A percentile compares a stretch with the other conserved stretches of the same genome.
Evolutionary conservation across 2,329 filamentous ascomycete genomes (phyloP).

Genomic region (Teratosphaeria pseudoeucalypti): DNA sequence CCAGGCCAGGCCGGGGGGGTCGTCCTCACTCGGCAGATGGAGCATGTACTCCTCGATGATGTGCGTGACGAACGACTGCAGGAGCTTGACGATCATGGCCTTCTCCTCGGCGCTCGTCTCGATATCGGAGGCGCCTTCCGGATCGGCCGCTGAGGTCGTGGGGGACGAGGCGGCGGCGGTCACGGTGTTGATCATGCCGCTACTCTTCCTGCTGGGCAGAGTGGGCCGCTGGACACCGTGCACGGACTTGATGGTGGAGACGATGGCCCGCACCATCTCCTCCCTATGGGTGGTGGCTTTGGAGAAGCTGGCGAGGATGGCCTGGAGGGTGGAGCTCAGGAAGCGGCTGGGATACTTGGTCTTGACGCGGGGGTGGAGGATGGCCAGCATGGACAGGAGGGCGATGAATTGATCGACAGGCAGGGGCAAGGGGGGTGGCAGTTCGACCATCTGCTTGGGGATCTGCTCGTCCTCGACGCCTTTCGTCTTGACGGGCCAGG

Average conservation of each 20-base stretch:
- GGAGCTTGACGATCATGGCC: slow-evolving; percentile 51
- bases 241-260: slow-evolving; percentile 60
- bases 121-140: slow-evolving; percentile 39
- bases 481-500: slow-evolving; percentile 19
- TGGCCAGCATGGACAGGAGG: slow-evolving; percentile 60
- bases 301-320: slow-evolving; percentile 58
- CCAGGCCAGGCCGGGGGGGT: slow-evolving; percentile 42
- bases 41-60: slow-evolving; percentile 64
- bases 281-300: slow-evolving; percentile 44
- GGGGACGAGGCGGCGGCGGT: slow-evolving; percentile 9
- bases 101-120: slow-evolving; percentile 43
- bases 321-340: slow-evolving; percentile 64
- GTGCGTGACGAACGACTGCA: slow-evolving; percentile 70
- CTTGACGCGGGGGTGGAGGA: slow-evolving; percentile 63
- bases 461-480: slow-evolving; percentile 4
- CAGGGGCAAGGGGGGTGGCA: slow-evolving; percentile 27
- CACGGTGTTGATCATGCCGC: slow-evolving; percentile 23
- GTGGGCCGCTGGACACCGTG: slow-evolving; percentile 57
- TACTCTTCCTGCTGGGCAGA: slow-evolving; percentile 48
- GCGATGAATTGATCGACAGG: slow-evolving; percentile 52
- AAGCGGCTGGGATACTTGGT: slow-evolving; percentile 71
- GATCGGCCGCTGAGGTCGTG: slow-evolving; percentile 40
- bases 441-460: slow-evolving; percentile 22
- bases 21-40: slow-evolving; percentile 32
- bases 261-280: slow-evolving; percentile 58